These are phyloP conservation scores for Eucalyptus coolabah DNA, from an alignment of 345 rosid species.

Conservation along the genomic window DNA sequence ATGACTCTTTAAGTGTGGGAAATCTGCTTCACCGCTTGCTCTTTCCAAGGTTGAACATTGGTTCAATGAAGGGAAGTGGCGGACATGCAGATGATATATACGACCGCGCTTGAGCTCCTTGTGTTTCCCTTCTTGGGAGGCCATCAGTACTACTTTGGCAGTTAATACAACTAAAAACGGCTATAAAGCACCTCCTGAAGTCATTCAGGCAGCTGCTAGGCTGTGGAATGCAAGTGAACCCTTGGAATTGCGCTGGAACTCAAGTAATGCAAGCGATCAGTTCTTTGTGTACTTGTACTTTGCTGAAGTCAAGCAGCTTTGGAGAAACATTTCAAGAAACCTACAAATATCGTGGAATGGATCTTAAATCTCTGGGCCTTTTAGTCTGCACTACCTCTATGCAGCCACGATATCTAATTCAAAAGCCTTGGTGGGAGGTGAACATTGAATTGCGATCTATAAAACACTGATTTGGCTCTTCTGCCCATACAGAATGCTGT, in stretches of 20 bases:
- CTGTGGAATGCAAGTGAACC: background rate
- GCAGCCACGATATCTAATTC: background rate
- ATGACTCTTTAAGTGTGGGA: background rate
- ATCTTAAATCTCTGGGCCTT: slow-evolving; percentile 1
- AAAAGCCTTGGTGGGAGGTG: background rate
- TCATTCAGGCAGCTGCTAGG: slow-evolving; percentile 16
- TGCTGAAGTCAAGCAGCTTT: slow-evolving; percentile 14
- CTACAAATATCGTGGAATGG: slow-evolving; percentile 20
- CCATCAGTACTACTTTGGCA: background rate
- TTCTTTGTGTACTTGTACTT: slow-evolving; percentile 14
- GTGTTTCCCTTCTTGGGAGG: slow-evolving; percentile 10
- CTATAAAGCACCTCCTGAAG: slow-evolving; percentile 19
- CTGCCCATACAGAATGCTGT: slow-evolving; percentile 47
- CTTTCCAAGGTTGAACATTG: background rate
- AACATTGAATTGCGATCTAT: slow-evolving; percentile 3
- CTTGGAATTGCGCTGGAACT: slow-evolving; percentile 2
- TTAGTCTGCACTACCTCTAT: slow-evolving; percentile 4
- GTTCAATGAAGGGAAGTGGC: background rate
- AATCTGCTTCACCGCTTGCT: background rate
- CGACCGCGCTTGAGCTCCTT: slow-evolving; percentile 30
- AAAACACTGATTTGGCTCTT: slow-evolving; percentile 18
- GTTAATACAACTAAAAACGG: slow-evolving; percentile 9
- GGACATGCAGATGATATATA: slow-evolving; percentile 21
- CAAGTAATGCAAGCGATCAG: slow-evolving; percentile 2
- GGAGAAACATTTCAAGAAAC: slow-evolving; percentile 20